Base-by-base conservation (phyloP, 2,329 filamentous ascomycete genomes). In the Pseudogymnoascus sp. region DNA sequence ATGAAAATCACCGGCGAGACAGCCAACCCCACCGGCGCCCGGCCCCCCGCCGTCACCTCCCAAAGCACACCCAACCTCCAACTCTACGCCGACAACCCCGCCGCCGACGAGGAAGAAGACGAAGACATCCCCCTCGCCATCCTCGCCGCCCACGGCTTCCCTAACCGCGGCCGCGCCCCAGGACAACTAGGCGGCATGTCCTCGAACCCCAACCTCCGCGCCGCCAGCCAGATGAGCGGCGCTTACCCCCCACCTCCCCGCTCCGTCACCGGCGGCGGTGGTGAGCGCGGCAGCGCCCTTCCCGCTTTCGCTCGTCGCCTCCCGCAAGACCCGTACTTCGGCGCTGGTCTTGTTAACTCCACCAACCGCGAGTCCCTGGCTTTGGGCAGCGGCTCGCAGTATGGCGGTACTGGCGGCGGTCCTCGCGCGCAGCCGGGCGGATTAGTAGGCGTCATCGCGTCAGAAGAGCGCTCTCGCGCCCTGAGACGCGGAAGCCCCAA, bases 1-100 rank as follows among this genome's bases (percentile, higher is more conserved):
- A 96, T 93, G 89, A 96, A 96, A 76, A 89, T 95, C 31, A 96
- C 91, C 0, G 92, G 92, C 59, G 90, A 93, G 69, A 77, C 85
- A 21, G 74, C 81, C 75, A 64, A 80, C 10, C 76, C 78, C 21
- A 21, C 21, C 45, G 74, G 80, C 12, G 71, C 77, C 10, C 74
- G 80, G 26, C 83, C 85, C n/a, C 81, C 84, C 12, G 77, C 78
- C 60, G 74, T 87, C 66, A 79, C 82, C 16, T 85, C 84, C 4
- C 79, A 81, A 70, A 90, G 87, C 73, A 83, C 84, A 3, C 85
- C 87, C 1, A 86, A 86, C 66, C 73, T 89, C 18, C 73, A 75
- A 2, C 75, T 72, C 63, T 71, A 74, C 42, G 68, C 66, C 42
- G 70, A 73, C 64, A 76, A 75, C 59, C 73, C 73, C 5, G 75